phyloP scores from a whole-genome alignment of 176 grass and related monocot species.

The Phragmites australis region DNA sequence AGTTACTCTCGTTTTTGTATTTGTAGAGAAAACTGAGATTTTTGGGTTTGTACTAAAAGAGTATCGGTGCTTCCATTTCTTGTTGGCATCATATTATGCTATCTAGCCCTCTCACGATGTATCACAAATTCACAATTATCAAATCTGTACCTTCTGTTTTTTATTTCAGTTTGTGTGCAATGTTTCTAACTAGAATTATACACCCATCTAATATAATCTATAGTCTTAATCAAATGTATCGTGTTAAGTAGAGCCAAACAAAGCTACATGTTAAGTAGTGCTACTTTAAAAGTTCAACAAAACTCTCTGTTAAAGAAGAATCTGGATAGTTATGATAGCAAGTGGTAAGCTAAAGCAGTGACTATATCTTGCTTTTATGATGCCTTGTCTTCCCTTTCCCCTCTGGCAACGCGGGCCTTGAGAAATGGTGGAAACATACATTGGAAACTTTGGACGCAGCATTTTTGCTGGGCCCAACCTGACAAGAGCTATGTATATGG shows the following conservation, averaged over 20 bases:
- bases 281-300: background rate
- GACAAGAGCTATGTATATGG: background rate
- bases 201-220: too few relatives aligned
- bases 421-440: slow-evolving; percentile 4
- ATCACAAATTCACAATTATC: background rate
- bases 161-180: background rate
- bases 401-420: background rate
- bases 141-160: background rate
- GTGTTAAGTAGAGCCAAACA: background rate
- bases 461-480: background rate
- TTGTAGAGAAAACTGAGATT: background rate
- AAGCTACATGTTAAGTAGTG: background rate
- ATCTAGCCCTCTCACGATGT: background rate
- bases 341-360: slow-evolving; percentile 10
- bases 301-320: background rate
- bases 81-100: background rate
- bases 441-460: background rate
- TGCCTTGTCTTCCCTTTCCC: background rate
- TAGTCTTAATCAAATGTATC: background rate
- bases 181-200: background rate
- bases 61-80: background rate
- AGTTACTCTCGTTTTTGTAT: background rate
- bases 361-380: slow-evolving; percentile 26
- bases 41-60: background rate
- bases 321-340: background rate